Base-by-base conservation (phyloP, 1,139 yeast species). In the Yamadazyma epiphylla region DNA sequence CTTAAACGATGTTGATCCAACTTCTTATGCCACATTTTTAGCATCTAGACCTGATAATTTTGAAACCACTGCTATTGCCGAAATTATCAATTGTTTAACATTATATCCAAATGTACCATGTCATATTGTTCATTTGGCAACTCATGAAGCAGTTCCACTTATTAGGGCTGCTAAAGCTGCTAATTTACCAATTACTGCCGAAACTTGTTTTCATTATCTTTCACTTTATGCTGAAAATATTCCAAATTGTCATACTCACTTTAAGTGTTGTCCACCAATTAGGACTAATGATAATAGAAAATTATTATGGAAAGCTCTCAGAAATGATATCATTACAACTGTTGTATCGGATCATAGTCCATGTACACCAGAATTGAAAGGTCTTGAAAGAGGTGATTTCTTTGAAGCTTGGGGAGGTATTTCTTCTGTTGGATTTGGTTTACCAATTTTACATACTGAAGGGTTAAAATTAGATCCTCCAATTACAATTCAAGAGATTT, bases 361-460 rank as follows among this genome's bases (percentile, higher is more conserved):
- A 5, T 89, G 97, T 58, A 86, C 95, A 0, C 95, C 96, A 0
- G 87, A 86, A 39, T 64, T 89, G 46, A 89, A 88, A 54, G 82
- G 83, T 15, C 64, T 88, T 34, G 83, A 79, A 17, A 70, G 76
- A 35, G 96, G 96, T 28, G 95, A 89, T 52, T 89, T 88, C 53
- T 78, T 87, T 53, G 74, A 78, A 27, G 95, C 96, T 2, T 89
- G 96, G 97, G 97, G 96, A 28, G 97, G 96, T n/a, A 87, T 89
- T 30, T 74, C 95, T 2, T 84, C 95, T 2, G 94, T 89, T 16
- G 97, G 97, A 0, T 75, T 88, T 30, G 96, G 96, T 0, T 69
- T 89, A 32, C 84, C 95, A 0, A 70, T 88, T 26, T 59, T 89
- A 35, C 80, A 74, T 68, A 84, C 95, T 2, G 88, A 82, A 46